Conservation (phyloP, 1,284 basidiomycete species). For the Cystobasidium slooffiae region DNA sequence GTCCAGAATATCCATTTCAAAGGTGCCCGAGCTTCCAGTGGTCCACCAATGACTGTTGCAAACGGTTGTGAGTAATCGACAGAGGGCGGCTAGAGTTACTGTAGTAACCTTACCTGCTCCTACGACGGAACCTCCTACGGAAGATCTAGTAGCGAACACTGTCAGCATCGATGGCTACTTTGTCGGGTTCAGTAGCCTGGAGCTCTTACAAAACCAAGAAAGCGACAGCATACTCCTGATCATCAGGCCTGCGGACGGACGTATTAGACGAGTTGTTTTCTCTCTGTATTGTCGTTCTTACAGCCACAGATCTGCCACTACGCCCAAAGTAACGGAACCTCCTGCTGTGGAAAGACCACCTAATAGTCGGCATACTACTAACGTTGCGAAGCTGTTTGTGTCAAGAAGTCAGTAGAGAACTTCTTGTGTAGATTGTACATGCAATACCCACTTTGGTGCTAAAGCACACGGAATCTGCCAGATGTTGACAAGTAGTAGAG, state of each 20-base stretch:
- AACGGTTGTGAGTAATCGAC: not conserved
- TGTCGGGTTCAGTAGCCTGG: too few species aligned
- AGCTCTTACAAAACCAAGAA: conserved; percentile 8
- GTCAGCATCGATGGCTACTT: too few species aligned
- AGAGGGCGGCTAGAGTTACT: too few species aligned
- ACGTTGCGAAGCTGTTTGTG: conserved; percentile 49
- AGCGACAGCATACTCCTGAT: conserved; percentile 12
- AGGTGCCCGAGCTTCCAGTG: not conserved
- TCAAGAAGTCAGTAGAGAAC: too few species aligned
- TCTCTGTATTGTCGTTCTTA: not conserved
- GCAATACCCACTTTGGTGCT: conserved; percentile 52
- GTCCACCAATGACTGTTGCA: conserved; percentile 3
- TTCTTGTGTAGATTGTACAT: too few species aligned
- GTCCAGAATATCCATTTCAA: conserved; percentile 33
- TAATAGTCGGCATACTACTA: conserved; percentile 55
- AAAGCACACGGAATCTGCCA: conserved; percentile 55
- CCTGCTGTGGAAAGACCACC: conserved; percentile 56
- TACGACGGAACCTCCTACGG: not conserved
- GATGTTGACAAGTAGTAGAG: conserved; percentile 57
- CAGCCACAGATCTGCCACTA: conserved; percentile 14
- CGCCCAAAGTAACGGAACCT: conserved; percentile 58
- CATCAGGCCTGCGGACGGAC: not conserved
- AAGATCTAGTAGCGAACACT: not conserved
- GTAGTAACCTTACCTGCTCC: not conserved
- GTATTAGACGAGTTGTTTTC: too few species aligned